Evolutionary conservation across 164 flowering plant species (phyloP), one percentile per base, ranked within the genome.

Genomic region (Liquidambar formosana): DNA sequence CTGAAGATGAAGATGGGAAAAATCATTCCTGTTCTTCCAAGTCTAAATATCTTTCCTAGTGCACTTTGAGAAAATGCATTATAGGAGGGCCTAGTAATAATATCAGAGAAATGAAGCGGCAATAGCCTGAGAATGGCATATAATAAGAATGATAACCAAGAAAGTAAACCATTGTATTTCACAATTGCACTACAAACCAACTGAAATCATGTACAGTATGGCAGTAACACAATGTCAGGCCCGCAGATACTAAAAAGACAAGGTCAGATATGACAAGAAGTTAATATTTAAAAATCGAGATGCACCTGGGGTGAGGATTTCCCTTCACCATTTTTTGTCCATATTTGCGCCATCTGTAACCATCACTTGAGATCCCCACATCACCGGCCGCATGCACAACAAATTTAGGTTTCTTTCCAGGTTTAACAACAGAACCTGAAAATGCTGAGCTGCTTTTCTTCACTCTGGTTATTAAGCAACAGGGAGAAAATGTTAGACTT

Each of bases 311-410:
- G 56, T 89, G 79, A 52, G 91, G 85, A 72, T 83, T 93, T 71
- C 98, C 98, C 71, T 93, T 93, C 69, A 93, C 98, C 92, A 87
- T 89, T 71, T 93, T 93, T 78, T 93, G 98, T 23, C 98, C 98
- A 79, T 93, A 93, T 70, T 93, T 93, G 59, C 98, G 92, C 97
- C 98, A 93, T 73, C 94, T 81, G 73, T 87, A 91, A 63, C 98
- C 98, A 85, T 93, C 98, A 62, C 82, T 81, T 8, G 93, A 84
- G 64, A 82, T 84, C 28, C 88, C 94, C 61, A 82, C 83, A 70
- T 93, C 91, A 75, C 87, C 82, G 25, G 88, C 82, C 22, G 97
- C 85, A 83, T 89, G 95, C 27, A 91, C 91, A 65, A 91, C 91
- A 76, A 88, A 70, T 73, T 86, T 88, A 6, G 89, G 90, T 60